Base-by-base conservation (phyloP, 371 early-diverging fungal species). In the Edhazardia aedis region DNA sequence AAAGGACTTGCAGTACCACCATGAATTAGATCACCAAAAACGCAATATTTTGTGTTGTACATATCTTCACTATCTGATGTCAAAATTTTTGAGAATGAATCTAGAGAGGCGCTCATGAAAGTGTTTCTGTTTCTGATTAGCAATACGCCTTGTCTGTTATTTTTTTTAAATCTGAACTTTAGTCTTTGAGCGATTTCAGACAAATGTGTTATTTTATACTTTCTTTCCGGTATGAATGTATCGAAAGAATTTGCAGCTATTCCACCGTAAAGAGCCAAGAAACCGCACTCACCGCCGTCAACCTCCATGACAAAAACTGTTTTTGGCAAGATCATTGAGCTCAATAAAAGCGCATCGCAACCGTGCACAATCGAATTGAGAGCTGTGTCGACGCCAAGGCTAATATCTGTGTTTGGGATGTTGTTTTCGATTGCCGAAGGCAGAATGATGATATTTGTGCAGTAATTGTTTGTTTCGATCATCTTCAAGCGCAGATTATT, bases 351-450 rank as follows among this genome's bases (percentile, higher is more conserved):
- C 52, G 82, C 76, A 72, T 94, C 95, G 56, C 88, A 85, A 2
- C 85, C 75, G 33, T 79, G 80, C 52, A 86, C 82, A 67, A 94
- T 89, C 24, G 81, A 83, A 69, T 96, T 94, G 53, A 94, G 69
- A 4, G 91, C 84, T 14, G 98, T 94, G 62, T 96, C 98, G 16
- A 81, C 76, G 11, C 98, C 98, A 60, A 96, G 77, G 30, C 86
- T 86, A 59, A 78, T 83, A 62, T 89, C 89, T 0, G 94, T 91
- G 23, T 88, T 88, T 1, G 94, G 94, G 1, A 94, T 88, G 69
- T 96, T 94, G 76, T 93, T 94, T 36, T 83, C 82, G 46, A 89
- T 80, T 0, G 94, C 88, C 21, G 92, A 88, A 4, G 98, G 98
- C 7, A 96, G 77, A 48, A 82, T 77, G 26, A 85, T 78, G 69